Base-by-base conservation (phyloP, 2,329 filamentous ascomycete species). In the Alternaria metachromatica region DNA sequence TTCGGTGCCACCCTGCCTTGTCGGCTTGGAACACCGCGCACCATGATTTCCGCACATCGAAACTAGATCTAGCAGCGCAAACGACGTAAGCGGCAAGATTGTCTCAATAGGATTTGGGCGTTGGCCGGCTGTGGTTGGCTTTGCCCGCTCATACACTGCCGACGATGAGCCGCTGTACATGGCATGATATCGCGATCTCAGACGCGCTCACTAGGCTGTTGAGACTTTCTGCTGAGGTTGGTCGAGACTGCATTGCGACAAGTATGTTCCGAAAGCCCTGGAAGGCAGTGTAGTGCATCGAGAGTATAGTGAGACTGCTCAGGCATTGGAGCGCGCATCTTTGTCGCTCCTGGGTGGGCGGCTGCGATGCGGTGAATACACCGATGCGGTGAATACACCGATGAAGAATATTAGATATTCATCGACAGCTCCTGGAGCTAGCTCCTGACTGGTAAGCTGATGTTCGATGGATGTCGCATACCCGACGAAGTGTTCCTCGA, bases 231-330 rank as follows among this genome's bases (percentile, higher is more conserved):
- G 25, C 9, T 25, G 25, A 25, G 25, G 25, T 25, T 6, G 25
- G 28, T 20, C 18, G 15, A 43, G n/a, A 43, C 9, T 43, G 21
- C 5, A 26, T 25, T n/a, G 12, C 46, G 15, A 49, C 8, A 5
- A 49, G 23, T 6, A 49, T 28, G 13, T 23, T 12, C 7, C 46
- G 46, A 49, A 49, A 49, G 46, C 46, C 46, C 10, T 26, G 23
- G n/a, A 49, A 18, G 4, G 50, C 50, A 15, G 45, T 37, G 30
- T 62, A 62, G 12, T 53, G 53, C 7, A 43, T 45, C 2, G 59
- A 51, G 11, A 62, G 44, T 6, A 56, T 23, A 15, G 59, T 62
- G 12, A 62, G 44, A 20, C 55, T 57, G 51, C 50, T 57, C 37
- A 56, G 21, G 21, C 37, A 45, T 20, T 30, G 37, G 15, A 45